Evolutionary conservation across 345 rosid species (phyloP).

Genomic region (Lumnitzera littorea): DNA sequence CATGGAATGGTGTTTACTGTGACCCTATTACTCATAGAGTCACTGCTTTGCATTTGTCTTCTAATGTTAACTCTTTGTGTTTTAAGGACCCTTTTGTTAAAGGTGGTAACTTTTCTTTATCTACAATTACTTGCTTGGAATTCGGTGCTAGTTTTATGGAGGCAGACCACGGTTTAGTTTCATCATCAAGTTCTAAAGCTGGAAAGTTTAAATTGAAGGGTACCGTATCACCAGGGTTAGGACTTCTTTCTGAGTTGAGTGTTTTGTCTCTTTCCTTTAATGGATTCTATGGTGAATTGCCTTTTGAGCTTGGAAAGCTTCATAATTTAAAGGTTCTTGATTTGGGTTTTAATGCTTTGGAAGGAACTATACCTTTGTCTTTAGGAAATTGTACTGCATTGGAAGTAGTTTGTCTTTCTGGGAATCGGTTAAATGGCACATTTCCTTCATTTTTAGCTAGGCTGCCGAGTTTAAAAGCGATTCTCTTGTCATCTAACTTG

Average conservation of each 20-base stretch:
- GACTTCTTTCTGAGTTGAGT: constrained; percentile 26
- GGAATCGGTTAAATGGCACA: constrained; percentile 34
- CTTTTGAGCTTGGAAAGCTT: constrained; percentile 32
- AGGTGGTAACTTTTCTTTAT: constrained; percentile 27
- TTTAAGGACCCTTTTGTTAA: constrained; percentile 9
- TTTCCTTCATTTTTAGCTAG: constrained; percentile 19
- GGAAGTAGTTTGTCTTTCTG: constrained; percentile 30
- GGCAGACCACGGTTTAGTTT: no score
- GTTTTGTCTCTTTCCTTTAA: constrained; percentile 34
- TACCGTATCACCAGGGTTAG: constrained; percentile 22
- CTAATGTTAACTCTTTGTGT: constrained; percentile 16
- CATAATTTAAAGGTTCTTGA: constrained; percentile 35
- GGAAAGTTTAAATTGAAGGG: constrained; percentile 24
- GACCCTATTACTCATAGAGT: constrained; percentile 32
- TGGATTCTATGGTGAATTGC: constrained; percentile 31
- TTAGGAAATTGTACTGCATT: constrained; percentile 29
- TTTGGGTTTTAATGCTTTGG: constrained; percentile 39
- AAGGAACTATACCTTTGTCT: constrained; percentile 23
- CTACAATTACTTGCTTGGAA: constrained; percentile 23
- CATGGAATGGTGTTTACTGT: constrained; percentile 38
- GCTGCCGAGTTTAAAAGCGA: constrained; percentile 16
- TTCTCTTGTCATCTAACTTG: constrained; percentile 28
- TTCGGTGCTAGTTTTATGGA: neutral
- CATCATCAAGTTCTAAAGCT: neutral
- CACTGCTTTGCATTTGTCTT: constrained; percentile 21